Base-by-base conservation (phyloP, 2,329 filamentous ascomycete genomes). In the Ceratocystis lukuohia region DNA sequence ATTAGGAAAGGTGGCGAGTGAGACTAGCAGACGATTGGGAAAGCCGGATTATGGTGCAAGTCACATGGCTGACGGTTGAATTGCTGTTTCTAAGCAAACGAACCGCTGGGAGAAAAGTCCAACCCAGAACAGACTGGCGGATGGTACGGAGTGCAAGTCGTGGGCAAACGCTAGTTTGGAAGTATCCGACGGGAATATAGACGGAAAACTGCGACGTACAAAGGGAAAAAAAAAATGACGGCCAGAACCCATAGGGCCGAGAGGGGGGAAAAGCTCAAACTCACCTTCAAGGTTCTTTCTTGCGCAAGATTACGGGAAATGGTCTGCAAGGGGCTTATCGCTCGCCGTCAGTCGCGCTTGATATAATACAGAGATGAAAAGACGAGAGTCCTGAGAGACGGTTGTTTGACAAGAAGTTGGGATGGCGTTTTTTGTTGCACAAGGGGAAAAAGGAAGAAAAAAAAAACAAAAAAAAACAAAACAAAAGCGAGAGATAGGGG, bases 201-300 rank as follows among this genome's bases (percentile, higher is more conserved):
- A 57, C 53, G 22, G 22, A 28, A 22, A 15, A 17, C 53, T 57
- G 53, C 22, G 53, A 22, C 53, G 30, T 28, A 57, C n/a, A 15
- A 30, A 33, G 30, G 7, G 5, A 4, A 30, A 30, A 30, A 57
- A 15, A 28, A 15, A 33, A 10, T 15, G 22, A 22, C 46, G 46
- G 20, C 45, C 17, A 25, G 8, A 56, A 30, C 20, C 20, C 25
- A 33, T 20, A 50, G 46, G 8, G 46, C 37, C 37, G 37, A 41
- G 37, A 41, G 37, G 37, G 33, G 33, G 8, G 37, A 12, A 25
- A 50, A 50, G 22, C 46, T 50, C 46, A 61, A 62, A 66, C 65
- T 66, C 20, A 66, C 65, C 65, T 62, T 57, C 65, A 62, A 30
- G 56, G 65, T 66, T 66, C 59, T 56, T 66, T 66, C 59, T 56